These are phyloP conservation scores for Hortaea sp. DNA, from an alignment of 2,329 filamentous ascomycete species.

Conservation along the genomic window DNA sequence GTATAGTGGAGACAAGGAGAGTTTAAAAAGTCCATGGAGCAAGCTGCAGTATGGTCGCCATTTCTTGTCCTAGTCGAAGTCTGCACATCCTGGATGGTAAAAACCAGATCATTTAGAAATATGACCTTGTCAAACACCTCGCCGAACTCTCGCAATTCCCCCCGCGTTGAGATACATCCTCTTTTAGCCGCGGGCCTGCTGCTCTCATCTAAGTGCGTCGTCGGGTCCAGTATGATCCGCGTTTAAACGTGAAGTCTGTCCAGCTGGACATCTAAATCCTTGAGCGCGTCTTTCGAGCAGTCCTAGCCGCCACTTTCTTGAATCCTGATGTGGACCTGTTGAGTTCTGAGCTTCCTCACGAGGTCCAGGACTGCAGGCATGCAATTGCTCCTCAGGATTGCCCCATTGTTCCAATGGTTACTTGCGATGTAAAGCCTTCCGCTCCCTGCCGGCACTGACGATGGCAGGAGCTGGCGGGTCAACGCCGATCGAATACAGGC, in stretches of 20 bases:
- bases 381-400: too few relatives aligned
- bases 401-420: not conserved
- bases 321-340: constrained; percentile 59
- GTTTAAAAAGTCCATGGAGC: constrained; percentile 53
- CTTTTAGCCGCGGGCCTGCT: constrained; percentile 33
- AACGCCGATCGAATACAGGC: constrained; percentile 11
- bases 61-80: constrained; percentile 47
- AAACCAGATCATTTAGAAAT: constrained; percentile 56
- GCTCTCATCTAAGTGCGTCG: constrained; percentile 50
- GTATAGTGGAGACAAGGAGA: constrained; percentile 64
- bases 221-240: constrained; percentile 48
- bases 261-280: constrained; percentile 46
- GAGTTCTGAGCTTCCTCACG: constrained; percentile 45
- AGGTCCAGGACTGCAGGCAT: constrained; percentile 44
- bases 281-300: constrained; percentile 40
- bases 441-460: constrained; percentile 14
- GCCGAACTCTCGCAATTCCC: constrained; percentile 38
- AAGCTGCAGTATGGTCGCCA: constrained; percentile 52
- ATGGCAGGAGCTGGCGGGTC: constrained; percentile 5
- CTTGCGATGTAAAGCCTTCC: constrained; percentile 54
- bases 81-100: constrained; percentile 42
- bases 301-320: constrained; percentile 50
- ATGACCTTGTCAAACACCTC: constrained; percentile 49
- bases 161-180: constrained; percentile 54
- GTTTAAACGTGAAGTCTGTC: constrained; percentile 43